These are phyloP conservation scores for Tritrichomonas musculus DNA, from an alignment of 208 protist genomes.

Conservation along the genomic window DNA sequence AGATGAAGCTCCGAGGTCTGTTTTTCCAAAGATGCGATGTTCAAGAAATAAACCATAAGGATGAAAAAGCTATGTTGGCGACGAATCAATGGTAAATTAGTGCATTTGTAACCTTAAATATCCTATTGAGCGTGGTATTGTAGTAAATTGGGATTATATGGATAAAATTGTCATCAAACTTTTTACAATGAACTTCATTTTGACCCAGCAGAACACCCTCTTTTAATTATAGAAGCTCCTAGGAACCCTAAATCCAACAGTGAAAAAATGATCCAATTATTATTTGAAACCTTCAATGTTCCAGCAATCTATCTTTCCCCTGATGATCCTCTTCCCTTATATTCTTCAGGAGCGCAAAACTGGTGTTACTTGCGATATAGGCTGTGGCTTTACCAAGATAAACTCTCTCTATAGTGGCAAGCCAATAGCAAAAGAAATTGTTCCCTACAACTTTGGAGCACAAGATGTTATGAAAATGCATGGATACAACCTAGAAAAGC, in stretches of 20 bases:
- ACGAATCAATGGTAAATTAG: constrained; percentile 19
- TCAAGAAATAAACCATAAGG: too few relatives aligned
- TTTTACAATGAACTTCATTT: constrained; percentile 74
- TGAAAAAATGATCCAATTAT: constrained; percentile 84
- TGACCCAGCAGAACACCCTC: constrained; percentile 86
- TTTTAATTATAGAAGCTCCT: constrained; percentile 77
- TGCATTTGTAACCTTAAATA: constrained; percentile 7
- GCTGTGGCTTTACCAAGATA: constrained; percentile 85
- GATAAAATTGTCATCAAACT: constrained; percentile 50
- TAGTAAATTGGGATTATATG: constrained; percentile 50
- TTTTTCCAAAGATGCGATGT: constrained; percentile 42
- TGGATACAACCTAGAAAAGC: constrained; percentile 54
- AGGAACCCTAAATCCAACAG: constrained; percentile 77
- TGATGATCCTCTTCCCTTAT: constrained; percentile 73
- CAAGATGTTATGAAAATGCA: constrained; percentile 62
- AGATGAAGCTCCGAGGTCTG: constrained; percentile 52
- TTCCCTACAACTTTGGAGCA: constrained; percentile 59
- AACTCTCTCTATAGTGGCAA: constrained; percentile 82
- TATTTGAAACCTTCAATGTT: constrained; percentile 73
- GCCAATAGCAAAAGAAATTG: constrained; percentile 56
- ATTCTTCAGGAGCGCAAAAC: constrained; percentile 75
- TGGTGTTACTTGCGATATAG: constrained; percentile 79
- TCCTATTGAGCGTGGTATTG: constrained; percentile 41
- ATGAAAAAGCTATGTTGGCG: constrained; percentile 39
- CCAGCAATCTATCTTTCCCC: constrained; percentile 71